Base-by-base conservation (phyloP, 2,329 filamentous ascomycete genomes). In the Bipolaris zeicola region DNA sequence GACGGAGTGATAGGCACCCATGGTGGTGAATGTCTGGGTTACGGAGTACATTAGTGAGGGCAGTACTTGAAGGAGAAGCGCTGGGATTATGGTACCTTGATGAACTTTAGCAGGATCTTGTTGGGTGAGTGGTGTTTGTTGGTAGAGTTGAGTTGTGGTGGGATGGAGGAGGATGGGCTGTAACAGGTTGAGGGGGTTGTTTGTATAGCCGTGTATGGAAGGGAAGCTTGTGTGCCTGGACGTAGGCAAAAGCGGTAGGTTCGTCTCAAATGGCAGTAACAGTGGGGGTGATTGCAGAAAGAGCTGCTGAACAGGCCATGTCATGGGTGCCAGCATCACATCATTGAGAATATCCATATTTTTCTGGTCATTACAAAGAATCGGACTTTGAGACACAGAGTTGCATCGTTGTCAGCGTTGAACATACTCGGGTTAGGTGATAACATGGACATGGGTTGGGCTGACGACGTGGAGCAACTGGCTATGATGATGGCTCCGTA, bases 321-420 rank as follows among this genome's bases (percentile, higher is more conserved):
- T 28, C 16, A 33, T 42, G 5, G 22, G 37, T 6, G 39, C 37
- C 22, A 34, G 33, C 22, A 52, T 55, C 11, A 60, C 65, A 18
- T 71, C 67, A 20, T 69, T 64, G 45, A 72, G 65, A 6, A 62
- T 68, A 14, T 60, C 63, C 33, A 72, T 63, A 24, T 70, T 63
- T 18, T 70, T 52, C 10, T 62, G 62, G 14, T 59, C 55, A n/a
- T 72, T 62, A 16, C 49, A 16, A 3, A 64, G 71, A 20, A 73
- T 48, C 58, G 63, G 14, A 68, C 63, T 64, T 69, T 62, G 3
- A 73, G 51, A 18, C 69, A 31, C 28, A 13, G 60, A 24, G 65
- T 45, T 55, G 65, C 65, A 43, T 72, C 68, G 6, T 71, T 61
- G 39, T 72, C 68, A 64, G 63, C 4, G 34, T 67, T 63, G 39